Conservation (phyloP, 495 filamentous ascomycete genomes). For the Aspergillus nanangensis region DNA sequence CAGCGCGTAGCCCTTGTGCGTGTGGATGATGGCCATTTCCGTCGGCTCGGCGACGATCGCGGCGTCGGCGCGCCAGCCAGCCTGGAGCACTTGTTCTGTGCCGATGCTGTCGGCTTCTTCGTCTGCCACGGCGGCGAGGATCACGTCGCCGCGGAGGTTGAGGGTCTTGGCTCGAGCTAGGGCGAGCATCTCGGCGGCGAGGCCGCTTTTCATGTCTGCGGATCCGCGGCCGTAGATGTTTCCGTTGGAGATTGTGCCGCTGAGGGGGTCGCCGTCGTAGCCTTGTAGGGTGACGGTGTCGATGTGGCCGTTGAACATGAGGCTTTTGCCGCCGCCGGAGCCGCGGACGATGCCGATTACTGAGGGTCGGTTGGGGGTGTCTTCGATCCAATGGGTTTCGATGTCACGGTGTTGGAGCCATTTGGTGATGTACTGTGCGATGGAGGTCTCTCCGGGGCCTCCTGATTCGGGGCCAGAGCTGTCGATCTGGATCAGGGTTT, state of each 20-base stretch:
- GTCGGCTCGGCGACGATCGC: constrained; percentile 2
- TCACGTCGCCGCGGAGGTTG: background rate
- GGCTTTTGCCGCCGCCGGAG: background rate
- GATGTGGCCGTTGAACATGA: constrained; percentile 4
- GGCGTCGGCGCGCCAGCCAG: constrained; percentile 3
- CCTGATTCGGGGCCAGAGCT: background rate
- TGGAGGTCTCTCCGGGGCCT: constrained; percentile 1
- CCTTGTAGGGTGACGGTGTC: constrained; percentile 1
- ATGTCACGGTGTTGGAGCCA: constrained; percentile 1
- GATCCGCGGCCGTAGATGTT: constrained; percentile 1
- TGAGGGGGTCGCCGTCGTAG: constrained; percentile 1
- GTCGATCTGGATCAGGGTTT: background rate
- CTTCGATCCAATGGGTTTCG: constrained; percentile 3
- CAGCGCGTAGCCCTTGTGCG: constrained; percentile 2
- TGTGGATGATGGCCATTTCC: background rate
- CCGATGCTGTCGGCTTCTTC: constrained; percentile 1
- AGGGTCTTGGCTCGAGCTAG: background rate
- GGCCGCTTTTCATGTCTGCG: constrained; percentile 1
- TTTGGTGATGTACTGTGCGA: background rate
- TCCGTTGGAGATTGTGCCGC: background rate
- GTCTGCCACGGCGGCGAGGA: constrained; percentile 2
- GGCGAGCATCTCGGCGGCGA: background rate
- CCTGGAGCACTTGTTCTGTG: background rate
- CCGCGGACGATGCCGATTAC: background rate
- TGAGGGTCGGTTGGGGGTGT: background rate